A percentile compares a stretch with the other conserved stretches of the same genome.
Conservation (phyloP, 129 eudicot genomes). For the Chrysanthemum makinoi region DNA sequence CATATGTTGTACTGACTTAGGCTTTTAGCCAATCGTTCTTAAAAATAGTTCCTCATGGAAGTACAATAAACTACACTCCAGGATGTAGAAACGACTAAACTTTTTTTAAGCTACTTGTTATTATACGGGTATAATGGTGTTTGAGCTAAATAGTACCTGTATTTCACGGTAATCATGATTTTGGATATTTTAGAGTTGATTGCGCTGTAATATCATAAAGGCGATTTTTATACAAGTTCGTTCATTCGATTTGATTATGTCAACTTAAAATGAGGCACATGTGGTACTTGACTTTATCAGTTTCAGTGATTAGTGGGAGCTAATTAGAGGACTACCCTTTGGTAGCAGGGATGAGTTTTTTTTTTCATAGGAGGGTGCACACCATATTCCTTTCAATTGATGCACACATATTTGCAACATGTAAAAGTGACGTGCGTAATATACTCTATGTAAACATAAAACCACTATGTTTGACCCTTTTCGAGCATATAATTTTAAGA, state of each 20-base stretch:
- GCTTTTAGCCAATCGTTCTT: not conserved
- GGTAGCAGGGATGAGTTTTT: not conserved
- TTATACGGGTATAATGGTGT: not conserved
- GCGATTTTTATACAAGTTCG: not conserved
- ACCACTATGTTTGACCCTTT: not conserved
- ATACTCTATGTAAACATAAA: not conserved
- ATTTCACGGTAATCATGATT: not conserved
- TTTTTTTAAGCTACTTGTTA: not conserved
- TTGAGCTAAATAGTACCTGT: not conserved
- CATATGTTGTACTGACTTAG: no score
- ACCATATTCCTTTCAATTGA: not conserved
- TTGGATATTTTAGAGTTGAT: no score
- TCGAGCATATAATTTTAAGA: not conserved
- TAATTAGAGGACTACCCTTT: not conserved
- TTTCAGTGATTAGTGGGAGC: not conserved
- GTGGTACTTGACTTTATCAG: not conserved
- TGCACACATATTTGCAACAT: not conserved
- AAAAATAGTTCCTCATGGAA: not conserved
- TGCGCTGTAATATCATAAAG: not conserved
- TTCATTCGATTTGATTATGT: not conserved
- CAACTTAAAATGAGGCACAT: slow-evolving; percentile 11
- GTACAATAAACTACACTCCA: not conserved
- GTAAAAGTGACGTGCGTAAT: not conserved
- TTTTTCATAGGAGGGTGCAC: no score
- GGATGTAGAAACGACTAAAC: not conserved